Base-by-base conservation (phyloP, 192 early-diverging fungal species). In the Podila epigama region DNA sequence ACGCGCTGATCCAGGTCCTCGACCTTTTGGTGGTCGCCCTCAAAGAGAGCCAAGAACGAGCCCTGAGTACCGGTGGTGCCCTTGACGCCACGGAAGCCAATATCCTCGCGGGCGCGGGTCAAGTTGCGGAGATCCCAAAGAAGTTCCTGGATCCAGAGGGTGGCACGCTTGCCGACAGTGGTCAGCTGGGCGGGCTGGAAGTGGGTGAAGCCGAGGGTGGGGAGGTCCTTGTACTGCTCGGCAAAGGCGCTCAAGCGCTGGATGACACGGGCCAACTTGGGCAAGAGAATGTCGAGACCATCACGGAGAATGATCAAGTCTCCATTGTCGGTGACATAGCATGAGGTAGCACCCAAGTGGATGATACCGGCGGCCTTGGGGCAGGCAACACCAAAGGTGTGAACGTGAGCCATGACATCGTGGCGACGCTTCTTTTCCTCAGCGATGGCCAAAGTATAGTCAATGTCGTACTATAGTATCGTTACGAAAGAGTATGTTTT, bases 351-450 rank as follows among this genome's bases (percentile, higher is more conserved):
- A 28, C 97, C 97, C 62, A 99, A 84, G 75, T 99, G 97, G 79
- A 99, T 99, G 64, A 99, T 96, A 29, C 88, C 91, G 5, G 95
- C 95, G n/a, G 95, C 95, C 31, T 81, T 84, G 28, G 95, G 95
- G 39, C 90, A 90, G 16, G 86, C 93, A 5, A 94, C 70, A 42
- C 95, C 96, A 82, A 95, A 95, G 18, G 96, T 92, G 82, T 99
- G 96, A 32, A 99, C 97, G 73, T 99, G 97, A n/a, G 97, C 96
- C 96, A 99, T 99, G 51, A 99, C 97, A 82, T 99, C 97, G 82
- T 99, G 97, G 16, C 97, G 87, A 16, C 96, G 87, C 57, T 89
- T 88, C 87, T 94, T 93, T 71, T 99, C 97, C 81, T 99, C 97
- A 32, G 80, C 89, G 35, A 90, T 91, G 36, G 96, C 97, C 39